Evolutionary conservation across 2,329 filamentous ascomycete species (phyloP).

Genomic region (Colletotrichum higginsianum): DNA sequence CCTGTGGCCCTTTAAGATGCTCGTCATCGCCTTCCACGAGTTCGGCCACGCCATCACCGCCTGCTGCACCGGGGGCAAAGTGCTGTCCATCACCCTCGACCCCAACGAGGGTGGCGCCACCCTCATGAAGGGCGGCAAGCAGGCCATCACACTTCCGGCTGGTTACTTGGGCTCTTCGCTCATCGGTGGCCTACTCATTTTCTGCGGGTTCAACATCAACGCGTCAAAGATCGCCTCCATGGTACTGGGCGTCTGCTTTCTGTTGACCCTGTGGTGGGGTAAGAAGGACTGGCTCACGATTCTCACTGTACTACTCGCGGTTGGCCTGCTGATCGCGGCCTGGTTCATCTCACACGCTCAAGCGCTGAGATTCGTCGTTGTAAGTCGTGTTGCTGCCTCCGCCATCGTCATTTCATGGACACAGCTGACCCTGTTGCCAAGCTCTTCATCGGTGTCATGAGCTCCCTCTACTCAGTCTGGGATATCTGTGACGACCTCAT

Average conservation of each 20-base stretch:
- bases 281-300: conserved; percentile 85
- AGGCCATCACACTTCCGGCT: conserved; percentile 80
- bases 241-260: conserved; percentile 79
- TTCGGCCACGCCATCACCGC: conserved; percentile 83
- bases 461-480: conserved; percentile 84
- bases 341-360: conserved; percentile 87
- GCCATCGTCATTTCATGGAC: not conserved
- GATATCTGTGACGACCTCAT: conserved; percentile 90
- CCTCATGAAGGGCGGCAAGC: conserved; percentile 80
- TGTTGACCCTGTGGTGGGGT: conserved; percentile 88
- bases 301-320: conserved; percentile 76
- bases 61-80: conserved; percentile 79
- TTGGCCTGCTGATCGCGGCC: conserved; percentile 79
- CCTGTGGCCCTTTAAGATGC: conserved; percentile 89
- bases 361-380: conserved; percentile 79
- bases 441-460: conserved; percentile 88
- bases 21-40: conserved; percentile 88
- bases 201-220: conserved; percentile 86
- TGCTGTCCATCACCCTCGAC: conserved; percentile 82
- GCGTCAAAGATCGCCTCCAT: conserved; percentile 85
- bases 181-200: conserved; percentile 83
- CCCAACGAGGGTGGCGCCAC: conserved; percentile 82
- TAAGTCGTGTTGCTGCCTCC: conserved; percentile 52
- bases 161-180: conserved; percentile 84
- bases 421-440: conserved; percentile 46